Conservation (phyloP, 2,329 filamentous ascomycete genomes). For the Samsoniella hepiali region DNA sequence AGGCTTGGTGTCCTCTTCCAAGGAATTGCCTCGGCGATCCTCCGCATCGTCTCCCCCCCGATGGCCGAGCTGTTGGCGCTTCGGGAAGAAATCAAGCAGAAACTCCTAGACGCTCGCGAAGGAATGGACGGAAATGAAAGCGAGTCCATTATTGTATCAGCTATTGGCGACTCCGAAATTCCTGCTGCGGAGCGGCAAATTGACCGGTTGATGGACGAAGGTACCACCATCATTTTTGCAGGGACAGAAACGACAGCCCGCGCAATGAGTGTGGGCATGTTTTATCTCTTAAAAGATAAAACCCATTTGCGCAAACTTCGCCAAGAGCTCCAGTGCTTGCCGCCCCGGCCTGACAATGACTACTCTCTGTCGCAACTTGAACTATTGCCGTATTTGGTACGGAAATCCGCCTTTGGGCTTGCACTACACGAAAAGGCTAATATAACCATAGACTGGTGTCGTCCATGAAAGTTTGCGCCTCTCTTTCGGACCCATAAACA, state of each 20-base stretch:
- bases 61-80: background rate
- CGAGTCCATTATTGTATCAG: background rate
- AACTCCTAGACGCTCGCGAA: background rate
- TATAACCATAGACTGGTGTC: background rate
- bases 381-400: background rate
- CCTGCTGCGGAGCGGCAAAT: slow-evolving; percentile 19
- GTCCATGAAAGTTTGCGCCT: background rate
- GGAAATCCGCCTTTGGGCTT: no score
- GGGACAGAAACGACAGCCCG: slow-evolving; percentile 23
- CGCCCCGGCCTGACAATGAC: background rate
- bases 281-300: background rate
- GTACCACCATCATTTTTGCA: slow-evolving; percentile 20
- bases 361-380: background rate
- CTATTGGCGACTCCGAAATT: slow-evolving; percentile 9
- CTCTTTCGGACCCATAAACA: background rate
- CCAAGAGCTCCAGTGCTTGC: background rate
- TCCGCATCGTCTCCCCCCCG: background rate
- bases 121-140: background rate
- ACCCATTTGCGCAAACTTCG: background rate
- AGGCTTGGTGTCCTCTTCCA: background rate
- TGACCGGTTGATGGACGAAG: slow-evolving; percentile 22
- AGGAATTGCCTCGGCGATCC: background rate
- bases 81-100: background rate
- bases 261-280: background rate
- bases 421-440: no score